Percentiles rank a stretch among this genome's conserved stretches.
These are phyloP conservation scores for Lagenidium giganteum DNA, from an alignment of 352 stramenopile genomes.

Conservation along the genomic window DNA sequence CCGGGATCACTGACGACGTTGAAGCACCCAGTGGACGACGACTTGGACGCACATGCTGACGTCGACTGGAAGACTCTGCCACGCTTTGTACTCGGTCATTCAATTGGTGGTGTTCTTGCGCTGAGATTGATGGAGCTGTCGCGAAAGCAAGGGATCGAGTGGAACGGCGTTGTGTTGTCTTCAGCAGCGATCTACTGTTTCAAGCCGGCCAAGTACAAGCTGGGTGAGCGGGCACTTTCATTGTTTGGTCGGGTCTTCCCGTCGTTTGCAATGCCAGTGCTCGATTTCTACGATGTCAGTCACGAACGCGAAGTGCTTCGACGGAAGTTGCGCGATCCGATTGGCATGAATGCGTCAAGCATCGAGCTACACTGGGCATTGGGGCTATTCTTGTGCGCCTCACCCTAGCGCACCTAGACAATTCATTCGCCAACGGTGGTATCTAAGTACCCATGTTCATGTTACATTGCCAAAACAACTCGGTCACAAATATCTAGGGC, in stretches of 20 bases:
- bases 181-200: constrained; percentile 26
- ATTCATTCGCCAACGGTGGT: constrained; percentile 15
- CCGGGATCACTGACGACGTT: neutral
- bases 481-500: constrained; percentile 25
- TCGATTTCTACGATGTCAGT: too few species aligned
- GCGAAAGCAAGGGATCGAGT: constrained; percentile 15
- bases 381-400: constrained; percentile 21
- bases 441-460: constrained; percentile 30
- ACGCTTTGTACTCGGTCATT: constrained; percentile 51
- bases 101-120: constrained; percentile 42
- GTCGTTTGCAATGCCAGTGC: constrained; percentile 23
- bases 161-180: constrained; percentile 40
- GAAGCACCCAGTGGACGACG: constrained; percentile 20
- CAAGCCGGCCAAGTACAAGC: constrained; percentile 12
- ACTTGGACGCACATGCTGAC: constrained; percentile 24
- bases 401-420: constrained; percentile 16
- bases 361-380: too few species aligned
- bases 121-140: constrained; percentile 25
- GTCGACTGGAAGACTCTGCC: constrained; percentile 34
- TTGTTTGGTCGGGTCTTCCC: constrained; percentile 15
- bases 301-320: too few species aligned
- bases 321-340: too few species aligned
- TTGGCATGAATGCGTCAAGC: too few species aligned
- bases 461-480: constrained; percentile 32
- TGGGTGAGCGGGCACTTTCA: constrained; percentile 9